Base-by-base conservation (phyloP, 805 yeast genomes). In the Tetrapisispora fleetii region DNA sequence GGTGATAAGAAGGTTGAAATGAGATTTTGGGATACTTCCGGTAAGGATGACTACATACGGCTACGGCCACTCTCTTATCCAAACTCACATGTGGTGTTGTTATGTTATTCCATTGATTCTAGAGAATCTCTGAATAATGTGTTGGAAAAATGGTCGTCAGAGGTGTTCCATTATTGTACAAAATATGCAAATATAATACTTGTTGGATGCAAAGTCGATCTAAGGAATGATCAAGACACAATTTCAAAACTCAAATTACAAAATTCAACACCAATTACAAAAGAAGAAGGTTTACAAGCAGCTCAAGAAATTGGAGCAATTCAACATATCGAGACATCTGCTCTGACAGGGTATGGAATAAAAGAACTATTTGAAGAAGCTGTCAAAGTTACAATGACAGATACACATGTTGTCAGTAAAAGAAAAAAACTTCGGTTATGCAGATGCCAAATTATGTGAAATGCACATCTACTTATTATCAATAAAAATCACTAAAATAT, bases 1-100 rank as follows among this genome's bases (percentile, higher is more conserved):
- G 91, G 85, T 59, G 93, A 95, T 45, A 85, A 90, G 69, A 79
- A 85, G 65, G 96, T 91, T 50, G 95, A 89, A 67, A 74, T 88
- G 69, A 95, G 95, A 9, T 75, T 88, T 57, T 88, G 96, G 96
- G 96, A 88, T 87, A 89, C 96, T 57, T 96, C 97, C 48, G 97
- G 97, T 56, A 96, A 90, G 78, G 97, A 89, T 75, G 97, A 90
- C 73, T 89, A 89, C 67, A 96, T 88, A 68, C 84, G 96, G 69
- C 75, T 87, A 59, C 82, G 95, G 71, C 95, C 96, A 40, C 74
- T 87, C 54, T 83, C 91, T 16, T 88, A 89, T 70, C 95, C 96
- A 52, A 95, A 89, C 67, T 83, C 95, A 40, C 85, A 87, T 67
- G 96, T 88, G 53, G 84, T 88, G 52, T 76, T 89, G 63, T 86